A percentile compares a stretch with the other conserved stretches of the same genome.
Conservation (phyloP, 169 alveolate species). For the Neospora caninum region DNA sequence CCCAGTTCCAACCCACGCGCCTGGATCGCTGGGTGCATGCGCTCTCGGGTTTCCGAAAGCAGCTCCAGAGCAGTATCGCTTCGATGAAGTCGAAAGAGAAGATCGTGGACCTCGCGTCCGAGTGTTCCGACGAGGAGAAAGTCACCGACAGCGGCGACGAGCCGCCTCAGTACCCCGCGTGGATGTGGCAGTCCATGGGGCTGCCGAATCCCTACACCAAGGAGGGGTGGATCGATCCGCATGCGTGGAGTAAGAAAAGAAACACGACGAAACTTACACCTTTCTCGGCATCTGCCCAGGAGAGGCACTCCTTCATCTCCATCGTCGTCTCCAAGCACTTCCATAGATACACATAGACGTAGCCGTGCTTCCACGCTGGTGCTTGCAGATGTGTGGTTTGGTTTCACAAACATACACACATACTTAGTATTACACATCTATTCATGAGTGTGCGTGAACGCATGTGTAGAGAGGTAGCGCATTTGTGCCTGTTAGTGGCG, state of each 20-base stretch:
- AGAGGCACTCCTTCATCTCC: too few relatives aligned
- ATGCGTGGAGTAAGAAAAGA: not conserved
- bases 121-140: not conserved
- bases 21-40: not conserved
- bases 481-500: too few relatives aligned
- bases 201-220: conserved; percentile 32
- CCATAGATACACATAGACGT: too few relatives aligned
- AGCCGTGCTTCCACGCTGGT: too few relatives aligned
- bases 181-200: conserved; percentile 57
- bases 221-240: not conserved
- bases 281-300: too few relatives aligned
- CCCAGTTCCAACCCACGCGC: not conserved
- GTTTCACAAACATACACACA: too few relatives aligned
- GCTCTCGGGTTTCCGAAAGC: not conserved
- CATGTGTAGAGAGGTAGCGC: too few relatives aligned
- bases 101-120: not conserved
- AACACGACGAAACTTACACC: too few relatives aligned
- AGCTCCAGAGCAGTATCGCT: not conserved
- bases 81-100: not conserved
- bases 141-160: not conserved
- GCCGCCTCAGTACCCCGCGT: conserved; percentile 42
- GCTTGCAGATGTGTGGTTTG: too few relatives aligned
- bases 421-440: too few relatives aligned
- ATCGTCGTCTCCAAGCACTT: too few relatives aligned
- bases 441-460: too few relatives aligned